Evolutionary conservation across 768 basidiomycete species (phyloP).

Genomic region (Suillus subluteus): DNA sequence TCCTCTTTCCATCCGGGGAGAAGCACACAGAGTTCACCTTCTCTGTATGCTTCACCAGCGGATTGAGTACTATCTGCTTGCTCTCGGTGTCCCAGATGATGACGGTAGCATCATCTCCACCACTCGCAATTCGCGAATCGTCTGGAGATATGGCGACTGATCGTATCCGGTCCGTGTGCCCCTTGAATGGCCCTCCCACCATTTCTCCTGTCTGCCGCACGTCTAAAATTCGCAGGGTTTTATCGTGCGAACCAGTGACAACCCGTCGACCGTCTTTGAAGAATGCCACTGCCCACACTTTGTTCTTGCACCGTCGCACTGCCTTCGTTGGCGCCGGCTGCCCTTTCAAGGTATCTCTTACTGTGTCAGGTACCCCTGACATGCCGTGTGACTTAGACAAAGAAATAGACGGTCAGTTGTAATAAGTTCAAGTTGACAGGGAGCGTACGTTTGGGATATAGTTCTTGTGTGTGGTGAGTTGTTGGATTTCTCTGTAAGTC

Average conservation of each 20-base stretch:
- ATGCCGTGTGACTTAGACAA: background rate
- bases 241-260: constrained; percentile 33
- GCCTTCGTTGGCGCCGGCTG: background rate
- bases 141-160: constrained; percentile 12
- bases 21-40: constrained; percentile 38
- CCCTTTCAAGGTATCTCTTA: background rate
- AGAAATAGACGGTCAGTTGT: background rate
- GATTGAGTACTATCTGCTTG: background rate
- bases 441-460: background rate
- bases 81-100: constrained; percentile 12
- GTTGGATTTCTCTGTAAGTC: background rate
- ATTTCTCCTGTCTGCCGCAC: constrained; percentile 23
- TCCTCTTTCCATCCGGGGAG: constrained; percentile 43
- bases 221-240: constrained; percentile 33
- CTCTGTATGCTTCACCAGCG: constrained; percentile 15
- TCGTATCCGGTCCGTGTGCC: constrained; percentile 1
- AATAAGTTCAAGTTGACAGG: background rate
- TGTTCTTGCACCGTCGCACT: constrained; percentile 27
- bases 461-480: background rate
- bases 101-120: constrained; percentile 3
- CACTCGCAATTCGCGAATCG: constrained; percentile 3
- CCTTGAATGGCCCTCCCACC: constrained; percentile 29
- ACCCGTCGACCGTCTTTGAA: constrained; percentile 29
- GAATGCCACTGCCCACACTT: constrained; percentile 34
- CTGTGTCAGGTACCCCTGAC: background rate